phyloP scores from a whole-genome alignment of 2,329 filamentous ascomycete species.

The Thielaviopsis populi region DNA sequence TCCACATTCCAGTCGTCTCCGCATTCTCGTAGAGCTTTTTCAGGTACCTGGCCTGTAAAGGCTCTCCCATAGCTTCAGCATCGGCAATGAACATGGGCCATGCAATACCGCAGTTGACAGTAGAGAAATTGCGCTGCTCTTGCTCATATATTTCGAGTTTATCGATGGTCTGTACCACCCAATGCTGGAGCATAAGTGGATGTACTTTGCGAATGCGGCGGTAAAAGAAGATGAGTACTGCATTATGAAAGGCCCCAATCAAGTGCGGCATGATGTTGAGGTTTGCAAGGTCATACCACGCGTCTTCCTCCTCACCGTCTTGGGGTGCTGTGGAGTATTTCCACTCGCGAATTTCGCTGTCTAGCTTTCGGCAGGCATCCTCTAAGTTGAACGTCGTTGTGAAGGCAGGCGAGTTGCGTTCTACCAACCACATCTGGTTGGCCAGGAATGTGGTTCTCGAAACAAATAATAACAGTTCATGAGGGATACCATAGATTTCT shows the following conservation, averaged over 20 bases:
- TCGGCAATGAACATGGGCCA: conserved; percentile 16
- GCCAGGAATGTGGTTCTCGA: conserved; percentile 30
- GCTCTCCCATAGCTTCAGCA: conserved; percentile 15
- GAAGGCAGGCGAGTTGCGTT: conserved; percentile 18
- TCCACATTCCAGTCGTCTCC: conserved; percentile 13
- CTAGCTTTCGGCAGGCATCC: conserved; percentile 20
- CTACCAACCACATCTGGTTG: conserved; percentile 25
- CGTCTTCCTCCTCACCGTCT: conserved; percentile 1
- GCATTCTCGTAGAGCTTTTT: conserved; percentile 9
- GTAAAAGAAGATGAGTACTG: conserved; percentile 32
- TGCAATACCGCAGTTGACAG: conserved; percentile 12
- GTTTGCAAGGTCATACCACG: background rate
- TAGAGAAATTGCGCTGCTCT: conserved; percentile 8
- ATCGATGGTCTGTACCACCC: conserved; percentile 7
- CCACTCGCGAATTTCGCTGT: conserved; percentile 7
- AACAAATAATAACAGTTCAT: conserved; percentile 27
- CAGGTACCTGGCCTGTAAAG: conserved; percentile 4
- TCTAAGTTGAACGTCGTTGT: conserved; percentile 22
- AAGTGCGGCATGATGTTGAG: conserved; percentile 19
- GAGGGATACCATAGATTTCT: conserved; percentile 31
- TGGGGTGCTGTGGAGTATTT: conserved; percentile 16
- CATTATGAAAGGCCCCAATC: conserved; percentile 28
- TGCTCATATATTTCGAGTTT: conserved; percentile 12
- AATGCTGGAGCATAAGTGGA: conserved; percentile 13
- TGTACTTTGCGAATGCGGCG: conserved; percentile 23